phyloP scores from a whole-genome alignment of 2,329 filamentous ascomycete species.

The Alternaria atra region DNA sequence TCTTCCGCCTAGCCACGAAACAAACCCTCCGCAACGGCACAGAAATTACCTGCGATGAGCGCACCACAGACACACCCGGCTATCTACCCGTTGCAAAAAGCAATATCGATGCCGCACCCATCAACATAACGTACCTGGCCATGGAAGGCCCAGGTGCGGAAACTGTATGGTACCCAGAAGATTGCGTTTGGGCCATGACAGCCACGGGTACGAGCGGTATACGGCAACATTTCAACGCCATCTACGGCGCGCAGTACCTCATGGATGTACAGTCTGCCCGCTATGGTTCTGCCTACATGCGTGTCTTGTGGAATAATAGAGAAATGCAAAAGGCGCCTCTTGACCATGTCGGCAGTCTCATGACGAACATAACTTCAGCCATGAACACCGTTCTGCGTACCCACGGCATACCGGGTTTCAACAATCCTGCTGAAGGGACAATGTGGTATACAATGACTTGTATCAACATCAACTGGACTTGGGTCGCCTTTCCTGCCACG shows the following conservation, averaged over 20 bases:
- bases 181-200: conserved; percentile 2
- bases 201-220: background rate
- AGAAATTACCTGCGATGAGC: background rate
- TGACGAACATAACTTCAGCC: conserved; percentile 3
- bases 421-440: background rate
- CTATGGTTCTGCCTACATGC: background rate
- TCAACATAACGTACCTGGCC: background rate
- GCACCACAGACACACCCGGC: background rate
- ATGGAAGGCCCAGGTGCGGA: background rate
- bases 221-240: background rate
- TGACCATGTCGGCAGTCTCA: conserved; percentile 3
- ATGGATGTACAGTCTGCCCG: background rate
- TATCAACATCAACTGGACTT: conserved; percentile 11
- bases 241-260: background rate
- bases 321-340: background rate
- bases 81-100: background rate
- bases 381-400: conserved; percentile 14
- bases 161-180: background rate
- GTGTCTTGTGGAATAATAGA: background rate
- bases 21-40: background rate
- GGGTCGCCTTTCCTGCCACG: conserved; percentile 6
- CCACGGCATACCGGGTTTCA: background rate
- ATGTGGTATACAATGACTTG: conserved; percentile 17
- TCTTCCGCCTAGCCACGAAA: background rate
- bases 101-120: conserved; percentile 4